A percentile compares a stretch with the other conserved stretches of the same genome.
Conservation (phyloP, 2,329 filamentous ascomycete species). For the Fusarium agapanthi region DNA sequence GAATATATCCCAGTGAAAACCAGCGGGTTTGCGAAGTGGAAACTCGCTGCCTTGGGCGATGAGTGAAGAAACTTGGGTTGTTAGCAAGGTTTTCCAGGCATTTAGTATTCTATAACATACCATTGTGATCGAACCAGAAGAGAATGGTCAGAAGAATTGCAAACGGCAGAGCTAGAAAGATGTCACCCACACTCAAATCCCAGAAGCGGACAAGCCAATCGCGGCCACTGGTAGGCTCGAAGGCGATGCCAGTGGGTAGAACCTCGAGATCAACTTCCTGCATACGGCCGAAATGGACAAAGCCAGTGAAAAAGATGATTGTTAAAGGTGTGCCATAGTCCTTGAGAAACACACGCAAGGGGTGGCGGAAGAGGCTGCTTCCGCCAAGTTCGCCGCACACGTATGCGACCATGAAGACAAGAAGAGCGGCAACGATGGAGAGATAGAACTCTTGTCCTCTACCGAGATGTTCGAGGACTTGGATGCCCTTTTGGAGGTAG, state of each 20-base stretch:
- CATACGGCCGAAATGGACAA: conserved; percentile 88
- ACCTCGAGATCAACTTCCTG: conserved; percentile 71
- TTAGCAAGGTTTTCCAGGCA: background rate
- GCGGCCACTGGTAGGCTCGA: conserved; percentile 78
- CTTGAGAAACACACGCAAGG: conserved; percentile 82
- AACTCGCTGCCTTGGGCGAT: conserved; percentile 87
- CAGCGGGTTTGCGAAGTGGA: conserved; percentile 80
- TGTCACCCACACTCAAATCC: conserved; percentile 75
- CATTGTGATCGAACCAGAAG: conserved; percentile 92
- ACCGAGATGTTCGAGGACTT: conserved; percentile 82
- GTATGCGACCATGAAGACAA: conserved; percentile 82
- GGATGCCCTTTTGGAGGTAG: conserved; percentile 90
- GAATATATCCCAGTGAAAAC: conserved; percentile 88
- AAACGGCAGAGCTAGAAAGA: conserved; percentile 89
- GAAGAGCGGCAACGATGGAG: conserved; percentile 77
- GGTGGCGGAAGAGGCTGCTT: conserved; percentile 77
- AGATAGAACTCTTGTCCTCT: conserved; percentile 75
- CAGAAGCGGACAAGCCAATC: conserved; percentile 85
- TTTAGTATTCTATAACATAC: conserved; percentile 54
- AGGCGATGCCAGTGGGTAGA: conserved; percentile 79
- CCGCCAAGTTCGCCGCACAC: conserved; percentile 75
- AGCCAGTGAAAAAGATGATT: conserved; percentile 88
- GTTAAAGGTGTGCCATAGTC: conserved; percentile 89
- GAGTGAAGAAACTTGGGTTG: conserved; percentile 71
- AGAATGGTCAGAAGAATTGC: conserved; percentile 82